Evolutionary conservation across 2,329 filamentous ascomycete species (phyloP), one percentile per base, ranked within the genome.

Genomic region (Endoconidiophora polonica): DNA sequence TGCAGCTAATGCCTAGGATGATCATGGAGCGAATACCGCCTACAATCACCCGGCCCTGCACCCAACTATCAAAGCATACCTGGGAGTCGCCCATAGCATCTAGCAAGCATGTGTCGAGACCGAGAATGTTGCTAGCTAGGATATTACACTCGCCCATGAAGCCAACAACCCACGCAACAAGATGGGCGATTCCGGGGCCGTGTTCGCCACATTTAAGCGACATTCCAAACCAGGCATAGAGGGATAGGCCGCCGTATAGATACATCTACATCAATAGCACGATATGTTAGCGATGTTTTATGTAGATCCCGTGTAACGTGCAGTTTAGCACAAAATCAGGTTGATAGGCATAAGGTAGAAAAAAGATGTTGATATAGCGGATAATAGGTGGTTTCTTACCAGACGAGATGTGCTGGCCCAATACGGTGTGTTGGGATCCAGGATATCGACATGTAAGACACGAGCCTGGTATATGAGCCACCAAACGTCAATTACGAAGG

Each of bases 181-280:
- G 74, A 64, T 95, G 87, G 48, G 85, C 79, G 44, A 79, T 69
- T 46, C 81, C 88, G 0, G 91, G 91, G 10, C 84, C 84, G 33
- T 49, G 46, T 22, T 41, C 40, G 26, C 43, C 46, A 12, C 7
- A 36, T 37, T 49, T 44, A 9, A 52, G 41, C 18, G 42, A 45
- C 6, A 45, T 20, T 46, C 50, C 50, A 38, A 52, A 52, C 23
- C 49, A 52, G 16, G 36, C 39, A 24, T 45, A 52, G 26, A 52
- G 36, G 10, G 41, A 39, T 29, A 52, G 29, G 18, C 41, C 38
- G 23, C 50, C 49, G 16, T 52, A 52, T 7, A 52, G 7, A 29
- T 52, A 52, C 36, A 48, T 45, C 50, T 52, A 46, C 26, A 33
- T 33, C 12, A 12, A 12, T 33, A 33, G 9, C 9, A 23, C 12